Evolutionary conservation across 441 rosid genomes (phyloP).

Genomic region (Croton laevigatus): DNA sequence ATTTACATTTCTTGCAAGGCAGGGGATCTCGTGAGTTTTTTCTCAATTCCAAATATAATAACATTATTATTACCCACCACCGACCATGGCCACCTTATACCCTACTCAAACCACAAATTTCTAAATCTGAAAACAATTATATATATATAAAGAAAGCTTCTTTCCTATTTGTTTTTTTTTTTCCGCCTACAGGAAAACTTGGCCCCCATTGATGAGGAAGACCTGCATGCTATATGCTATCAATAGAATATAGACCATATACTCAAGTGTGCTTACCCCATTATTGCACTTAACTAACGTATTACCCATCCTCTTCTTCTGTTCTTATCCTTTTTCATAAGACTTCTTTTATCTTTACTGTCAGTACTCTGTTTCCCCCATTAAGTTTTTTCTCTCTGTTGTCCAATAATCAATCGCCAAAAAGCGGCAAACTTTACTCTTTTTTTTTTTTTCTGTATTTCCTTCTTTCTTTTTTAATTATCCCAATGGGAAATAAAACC

Average conservation of each 20-base stretch:
- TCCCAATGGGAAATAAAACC: not conserved
- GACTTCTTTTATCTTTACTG: not conserved
- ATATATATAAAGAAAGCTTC: not conserved
- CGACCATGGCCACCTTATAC: not conserved
- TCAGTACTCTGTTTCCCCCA: no score
- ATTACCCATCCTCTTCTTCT: not conserved
- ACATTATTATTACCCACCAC: not conserved
- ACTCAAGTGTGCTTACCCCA: not conserved
- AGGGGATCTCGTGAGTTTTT: not conserved
- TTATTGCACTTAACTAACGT: constrained; percentile 3
- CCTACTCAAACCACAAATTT: not conserved
- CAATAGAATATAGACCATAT: not conserved
- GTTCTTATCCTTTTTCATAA: not conserved
- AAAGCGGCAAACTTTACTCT: constrained; percentile 18
- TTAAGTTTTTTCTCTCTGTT: not conserved
- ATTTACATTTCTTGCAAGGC: not conserved
- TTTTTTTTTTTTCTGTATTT: not conserved
- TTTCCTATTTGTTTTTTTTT: not conserved
- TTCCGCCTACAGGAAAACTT: no score
- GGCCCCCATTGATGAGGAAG: constrained; percentile 9
- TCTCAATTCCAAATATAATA: not conserved
- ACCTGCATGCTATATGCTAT: not conserved
- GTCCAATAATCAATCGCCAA: constrained; percentile 13
- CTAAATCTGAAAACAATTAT: not conserved
- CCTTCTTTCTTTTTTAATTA: not conserved